phyloP scores from a whole-genome alignment of 169 alveolate species.

The Babesia bigemina region DNA sequence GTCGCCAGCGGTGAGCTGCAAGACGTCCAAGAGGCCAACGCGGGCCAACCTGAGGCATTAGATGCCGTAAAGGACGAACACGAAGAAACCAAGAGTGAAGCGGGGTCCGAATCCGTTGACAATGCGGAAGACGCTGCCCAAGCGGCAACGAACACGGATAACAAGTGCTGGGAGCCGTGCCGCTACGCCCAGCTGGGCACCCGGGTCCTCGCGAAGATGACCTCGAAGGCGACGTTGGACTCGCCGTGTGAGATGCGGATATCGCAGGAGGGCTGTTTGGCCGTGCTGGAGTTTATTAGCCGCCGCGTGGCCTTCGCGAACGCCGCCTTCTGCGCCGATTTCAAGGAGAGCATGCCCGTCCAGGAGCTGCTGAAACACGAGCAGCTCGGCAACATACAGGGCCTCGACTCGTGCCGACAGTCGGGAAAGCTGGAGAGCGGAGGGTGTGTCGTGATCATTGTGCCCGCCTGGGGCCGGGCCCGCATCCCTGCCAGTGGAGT shows the following conservation, averaged over 20 bases:
- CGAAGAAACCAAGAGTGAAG: background rate
- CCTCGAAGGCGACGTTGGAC: conserved; percentile 32
- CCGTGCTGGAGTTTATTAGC: conserved; percentile 6
- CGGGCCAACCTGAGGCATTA: background rate
- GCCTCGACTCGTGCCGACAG: conserved; percentile 16
- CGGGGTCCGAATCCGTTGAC: background rate
- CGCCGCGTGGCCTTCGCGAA: conserved; percentile 39
- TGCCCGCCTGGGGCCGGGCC: conserved; percentile 12
- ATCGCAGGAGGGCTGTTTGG: conserved; percentile 43
- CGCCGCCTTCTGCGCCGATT: conserved; percentile 16
- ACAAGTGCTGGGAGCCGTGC: conserved; percentile 33
- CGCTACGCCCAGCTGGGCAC: conserved; percentile 52
- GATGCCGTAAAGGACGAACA: background rate
- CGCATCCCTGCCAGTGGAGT: conserved; percentile 2
- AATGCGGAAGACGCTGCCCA: background rate
- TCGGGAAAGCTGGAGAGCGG: conserved; percentile 56
- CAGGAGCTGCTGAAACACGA: conserved; percentile 34
- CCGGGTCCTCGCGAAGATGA: conserved; percentile 33
- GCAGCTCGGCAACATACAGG: conserved; percentile 17
- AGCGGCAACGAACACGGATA: background rate
- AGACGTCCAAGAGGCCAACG: background rate
- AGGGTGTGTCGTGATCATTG: conserved; percentile 29
- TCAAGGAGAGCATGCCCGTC: conserved; percentile 38
- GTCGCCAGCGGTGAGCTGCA: background rate
- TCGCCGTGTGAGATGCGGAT: conserved; percentile 41